Evolutionary conservation across 2,329 filamentous ascomycete species (phyloP).

Genomic region (Eutypa lata): DNA sequence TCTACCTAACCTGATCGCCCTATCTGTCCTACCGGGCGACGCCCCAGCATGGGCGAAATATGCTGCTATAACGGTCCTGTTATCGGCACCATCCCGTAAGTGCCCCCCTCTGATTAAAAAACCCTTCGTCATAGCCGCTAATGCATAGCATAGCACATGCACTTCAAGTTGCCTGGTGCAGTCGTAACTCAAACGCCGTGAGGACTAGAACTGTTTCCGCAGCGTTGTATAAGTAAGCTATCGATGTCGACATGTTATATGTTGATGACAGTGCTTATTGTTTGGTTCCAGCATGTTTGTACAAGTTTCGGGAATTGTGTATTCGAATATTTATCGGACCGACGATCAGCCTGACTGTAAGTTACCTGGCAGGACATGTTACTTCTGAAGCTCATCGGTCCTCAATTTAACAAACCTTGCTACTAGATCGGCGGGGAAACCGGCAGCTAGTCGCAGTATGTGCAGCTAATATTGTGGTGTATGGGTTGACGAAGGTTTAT

Average conservation of each 20-base stretch:
- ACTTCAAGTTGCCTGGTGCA: conserved; percentile 36
- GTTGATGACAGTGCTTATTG: not conserved
- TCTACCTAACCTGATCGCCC: conserved; percentile 30
- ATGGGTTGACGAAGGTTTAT: conserved; percentile 33
- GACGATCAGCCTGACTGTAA: conserved; percentile 40
- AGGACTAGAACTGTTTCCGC: conserved; percentile 36
- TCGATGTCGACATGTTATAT: not conserved
- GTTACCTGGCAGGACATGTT: not conserved
- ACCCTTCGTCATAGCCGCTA: conserved; percentile 2
- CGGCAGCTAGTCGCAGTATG: conserved; percentile 29
- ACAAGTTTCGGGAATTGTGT: conserved; percentile 43
- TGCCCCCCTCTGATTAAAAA: not conserved
- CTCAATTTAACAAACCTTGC: not conserved
- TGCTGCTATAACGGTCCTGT: conserved; percentile 26
- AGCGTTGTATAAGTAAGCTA: conserved; percentile 32
- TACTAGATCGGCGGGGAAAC: conserved; percentile 37
- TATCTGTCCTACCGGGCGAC: conserved; percentile 25
- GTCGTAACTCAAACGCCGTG: conserved; percentile 35
- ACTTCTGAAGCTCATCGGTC: not conserved
- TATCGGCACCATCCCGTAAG: conserved; percentile 30
- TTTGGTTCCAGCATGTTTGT: conserved; percentile 34
- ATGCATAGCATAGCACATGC: conserved; percentile 26
- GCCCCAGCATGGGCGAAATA: conserved; percentile 29
- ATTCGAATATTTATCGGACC: conserved; percentile 45
- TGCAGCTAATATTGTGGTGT: conserved; percentile 28